Conservation (phyloP, 2,329 filamentous ascomycete genomes). For the Monosporascus sp. region DNA sequence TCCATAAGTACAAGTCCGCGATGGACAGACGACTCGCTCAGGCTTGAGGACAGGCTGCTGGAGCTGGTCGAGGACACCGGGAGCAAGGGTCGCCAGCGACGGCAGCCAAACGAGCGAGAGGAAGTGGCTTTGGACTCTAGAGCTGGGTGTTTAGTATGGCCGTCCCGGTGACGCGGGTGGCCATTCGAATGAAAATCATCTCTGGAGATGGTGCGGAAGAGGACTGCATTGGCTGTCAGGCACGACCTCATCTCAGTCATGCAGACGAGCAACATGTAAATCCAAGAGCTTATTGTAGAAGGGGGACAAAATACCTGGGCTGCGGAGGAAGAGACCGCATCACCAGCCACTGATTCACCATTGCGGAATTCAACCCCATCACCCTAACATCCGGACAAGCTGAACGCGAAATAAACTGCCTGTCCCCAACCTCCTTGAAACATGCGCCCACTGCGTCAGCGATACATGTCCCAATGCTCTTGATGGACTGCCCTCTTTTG, state of each 20-base stretch:
- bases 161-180: conserved; percentile 41
- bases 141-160: conserved; percentile 33
- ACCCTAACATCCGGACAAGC: no score
- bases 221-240: conserved; percentile 38
- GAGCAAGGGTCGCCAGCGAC: conserved; percentile 18
- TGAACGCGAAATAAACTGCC: no score
- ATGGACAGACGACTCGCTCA: conserved; percentile 37
- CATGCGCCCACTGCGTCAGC: no score
- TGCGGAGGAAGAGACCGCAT: no score
- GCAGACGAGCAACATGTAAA: conserved; percentile 27
- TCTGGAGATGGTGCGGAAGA: conserved; percentile 40
- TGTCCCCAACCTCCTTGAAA: no score
- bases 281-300: no score
- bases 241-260: conserved; percentile 35
- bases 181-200: conserved; percentile 35
- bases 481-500: no score
- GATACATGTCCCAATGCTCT: no score
- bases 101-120: conserved; percentile 15
- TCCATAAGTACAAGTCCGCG: conserved; percentile 42
- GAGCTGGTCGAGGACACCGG: conserved; percentile 42
- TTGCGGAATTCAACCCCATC: no score
- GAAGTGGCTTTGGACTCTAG: conserved; percentile 32
- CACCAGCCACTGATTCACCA: no score
- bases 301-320: no score
- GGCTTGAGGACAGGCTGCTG: conserved; percentile 38